A percentile compares a stretch with the other conserved stretches of the same genome.
These are phyloP conservation scores for Apodospora peruviana DNA, from an alignment of 495 filamentous ascomycete genomes.

Conservation along the genomic window DNA sequence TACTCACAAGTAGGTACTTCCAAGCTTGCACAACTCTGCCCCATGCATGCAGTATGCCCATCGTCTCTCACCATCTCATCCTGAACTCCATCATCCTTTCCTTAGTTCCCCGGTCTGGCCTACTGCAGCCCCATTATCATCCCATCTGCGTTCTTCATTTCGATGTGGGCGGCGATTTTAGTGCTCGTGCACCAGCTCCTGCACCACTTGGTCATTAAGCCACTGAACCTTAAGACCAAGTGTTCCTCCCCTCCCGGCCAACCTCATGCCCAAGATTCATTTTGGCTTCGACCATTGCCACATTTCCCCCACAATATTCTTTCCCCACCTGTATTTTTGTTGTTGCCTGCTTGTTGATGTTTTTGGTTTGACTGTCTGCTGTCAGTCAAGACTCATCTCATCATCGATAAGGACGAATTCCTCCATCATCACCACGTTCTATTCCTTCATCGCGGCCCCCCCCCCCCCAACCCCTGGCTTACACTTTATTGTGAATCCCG, in stretches of 20 bases:
- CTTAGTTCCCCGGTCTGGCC: slow-evolving; percentile 10
- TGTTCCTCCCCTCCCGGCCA: slow-evolving; percentile 9
- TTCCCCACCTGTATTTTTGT: slow-evolving; percentile 10
- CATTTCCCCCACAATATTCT: slow-evolving; percentile 10
- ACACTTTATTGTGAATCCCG: neutral
- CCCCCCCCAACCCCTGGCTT: neutral
- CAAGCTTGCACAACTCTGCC: neutral
- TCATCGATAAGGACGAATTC: neutral
- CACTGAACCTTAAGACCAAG: slow-evolving; percentile 15
- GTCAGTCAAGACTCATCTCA: slow-evolving; percentile 9
- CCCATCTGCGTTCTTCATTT: slow-evolving; percentile 15
- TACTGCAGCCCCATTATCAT: slow-evolving; percentile 1
- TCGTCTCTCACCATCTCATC: slow-evolving; percentile 5
- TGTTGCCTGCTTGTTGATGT: slow-evolving; percentile 3
- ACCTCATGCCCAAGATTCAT: slow-evolving; percentile 2
- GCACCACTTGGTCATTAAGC: slow-evolving; percentile 13
- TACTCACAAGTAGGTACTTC: slow-evolving; percentile 20
- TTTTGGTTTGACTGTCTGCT: too few relatives aligned
- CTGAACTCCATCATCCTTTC: slow-evolving; percentile 9
- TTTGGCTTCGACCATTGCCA: slow-evolving; percentile 19
- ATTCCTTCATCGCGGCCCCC: neutral
- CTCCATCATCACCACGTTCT: neutral
- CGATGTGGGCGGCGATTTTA: slow-evolving; percentile 20
- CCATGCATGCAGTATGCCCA: neutral
- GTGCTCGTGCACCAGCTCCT: slow-evolving; percentile 23